Conservation (phyloP, 108 stramenopile genomes). For the Cylindrotheca closterium region DNA sequence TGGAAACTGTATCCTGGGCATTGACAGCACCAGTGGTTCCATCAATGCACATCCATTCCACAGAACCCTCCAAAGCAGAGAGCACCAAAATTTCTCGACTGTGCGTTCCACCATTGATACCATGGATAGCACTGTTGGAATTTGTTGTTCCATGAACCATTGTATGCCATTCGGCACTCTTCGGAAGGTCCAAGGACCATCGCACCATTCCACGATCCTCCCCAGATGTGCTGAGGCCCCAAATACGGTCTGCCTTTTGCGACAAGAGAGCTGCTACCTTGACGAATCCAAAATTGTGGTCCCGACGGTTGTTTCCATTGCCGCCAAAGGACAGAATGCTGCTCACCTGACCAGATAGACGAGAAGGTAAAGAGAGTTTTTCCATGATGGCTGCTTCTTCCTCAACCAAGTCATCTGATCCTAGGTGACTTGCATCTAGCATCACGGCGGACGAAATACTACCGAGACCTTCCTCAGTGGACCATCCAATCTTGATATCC, state of each 20-base stretch:
- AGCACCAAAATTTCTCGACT: conserved; percentile 68
- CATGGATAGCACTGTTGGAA: conserved; percentile 47
- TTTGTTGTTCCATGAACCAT: conserved; percentile 78
- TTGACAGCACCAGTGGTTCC: conserved; percentile 67
- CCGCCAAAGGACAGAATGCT: conserved; percentile 27
- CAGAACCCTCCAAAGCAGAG: conserved; percentile 26
- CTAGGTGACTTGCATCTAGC: conserved; percentile 75
- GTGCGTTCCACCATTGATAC: conserved; percentile 69
- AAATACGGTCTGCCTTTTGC: conserved; percentile 46
- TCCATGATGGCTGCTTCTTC: conserved; percentile 21
- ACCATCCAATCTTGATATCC: conserved; percentile 49
- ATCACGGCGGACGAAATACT: conserved; percentile 60
- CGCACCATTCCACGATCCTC: conserved; percentile 43
- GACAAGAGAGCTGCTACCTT: conserved; percentile 77
- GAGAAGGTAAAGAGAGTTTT: conserved; percentile 47
- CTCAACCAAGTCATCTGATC: conserved; percentile 50
- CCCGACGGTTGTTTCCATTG: conserved; percentile 36
- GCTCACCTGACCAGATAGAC: conserved; percentile 54
- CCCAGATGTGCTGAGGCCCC: conserved; percentile 59
- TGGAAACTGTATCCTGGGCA: conserved; percentile 34
- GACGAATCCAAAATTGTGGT: conserved; percentile 79
- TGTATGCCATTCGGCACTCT: conserved; percentile 57
- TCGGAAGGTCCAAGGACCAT: conserved; percentile 64
- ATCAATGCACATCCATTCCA: conserved; percentile 81
- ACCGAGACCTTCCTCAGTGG: conserved; percentile 71